Percentiles rank a stretch among this genome's conserved stretches.
phyloP scores from a whole-genome alignment of 768 basidiomycete genomes.

The Termitomyces sp. region DNA sequence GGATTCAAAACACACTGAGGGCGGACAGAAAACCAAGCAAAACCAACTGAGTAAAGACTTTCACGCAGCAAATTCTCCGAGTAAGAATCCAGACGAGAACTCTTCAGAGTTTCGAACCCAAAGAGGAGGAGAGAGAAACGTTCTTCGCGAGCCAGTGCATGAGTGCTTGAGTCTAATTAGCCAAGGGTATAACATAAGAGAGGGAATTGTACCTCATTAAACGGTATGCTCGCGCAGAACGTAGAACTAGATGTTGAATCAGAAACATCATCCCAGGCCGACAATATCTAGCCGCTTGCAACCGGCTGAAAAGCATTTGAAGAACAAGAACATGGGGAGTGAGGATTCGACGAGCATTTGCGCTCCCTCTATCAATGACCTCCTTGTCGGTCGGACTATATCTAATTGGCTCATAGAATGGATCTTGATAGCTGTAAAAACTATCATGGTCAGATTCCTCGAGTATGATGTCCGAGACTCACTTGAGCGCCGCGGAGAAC shows the following conservation, averaged over 20 bases:
- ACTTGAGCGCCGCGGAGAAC: conserved; percentile 83
- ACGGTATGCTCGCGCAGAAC: conserved; percentile 67
- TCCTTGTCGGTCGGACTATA: conserved; percentile 91
- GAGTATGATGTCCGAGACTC: conserved; percentile 20
- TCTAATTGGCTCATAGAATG: conserved; percentile 78
- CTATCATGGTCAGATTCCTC: neutral
- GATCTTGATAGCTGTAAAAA: conserved; percentile 70
- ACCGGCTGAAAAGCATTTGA: conserved; percentile 84
- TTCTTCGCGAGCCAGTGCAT: conserved; percentile 85
- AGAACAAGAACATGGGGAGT: conserved; percentile 80
- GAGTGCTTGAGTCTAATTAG: conserved; percentile 51
- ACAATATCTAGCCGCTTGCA: conserved; percentile 91
- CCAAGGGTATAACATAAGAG: neutral
- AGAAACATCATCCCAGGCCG: conserved; percentile 80
- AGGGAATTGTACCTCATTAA: conserved; percentile 59
- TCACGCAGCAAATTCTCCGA: conserved; percentile 76
- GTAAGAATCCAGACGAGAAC: conserved; percentile 77
- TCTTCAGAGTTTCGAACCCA: conserved; percentile 87
- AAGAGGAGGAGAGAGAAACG: conserved; percentile 90
- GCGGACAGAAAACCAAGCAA: conserved; percentile 90
- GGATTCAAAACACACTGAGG: conserved; percentile 62
- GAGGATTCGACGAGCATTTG: conserved; percentile 68
- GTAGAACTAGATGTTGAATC: conserved; percentile 77
- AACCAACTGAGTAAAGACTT: conserved; percentile 71
- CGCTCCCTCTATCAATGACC: conserved; percentile 65